A percentile compares a stretch with the other conserved stretches of the same genome.
These are phyloP conservation scores for Alternaria longipes DNA, from an alignment of 2,329 filamentous ascomycete genomes.

Conservation along the genomic window DNA sequence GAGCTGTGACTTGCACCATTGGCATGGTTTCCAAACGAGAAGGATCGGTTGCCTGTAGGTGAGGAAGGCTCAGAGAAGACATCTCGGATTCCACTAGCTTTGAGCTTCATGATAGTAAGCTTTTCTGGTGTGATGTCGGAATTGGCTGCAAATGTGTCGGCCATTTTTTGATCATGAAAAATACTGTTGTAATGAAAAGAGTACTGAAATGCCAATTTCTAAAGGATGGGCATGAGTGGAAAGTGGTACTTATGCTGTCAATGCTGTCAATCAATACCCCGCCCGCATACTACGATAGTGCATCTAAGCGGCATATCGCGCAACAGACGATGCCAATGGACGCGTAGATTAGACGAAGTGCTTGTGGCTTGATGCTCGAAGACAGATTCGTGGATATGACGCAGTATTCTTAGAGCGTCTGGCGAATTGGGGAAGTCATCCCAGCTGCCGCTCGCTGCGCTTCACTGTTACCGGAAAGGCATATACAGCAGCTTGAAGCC, in stretches of 20 bases:
- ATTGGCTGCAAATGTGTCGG: slow-evolving; percentile 12
- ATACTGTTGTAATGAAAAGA: background rate
- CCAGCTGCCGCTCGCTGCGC: slow-evolving; percentile 2
- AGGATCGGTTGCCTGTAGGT: slow-evolving; percentile 21
- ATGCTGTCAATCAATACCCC: background rate
- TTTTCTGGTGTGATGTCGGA: slow-evolving; percentile 32
- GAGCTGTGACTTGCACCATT: slow-evolving; percentile 9
- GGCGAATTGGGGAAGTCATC: background rate
- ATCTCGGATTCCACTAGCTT: slow-evolving; percentile 31
- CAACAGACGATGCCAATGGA: no score
- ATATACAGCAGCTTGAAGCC: slow-evolving; percentile 9
- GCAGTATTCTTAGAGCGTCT: slow-evolving; percentile 2
- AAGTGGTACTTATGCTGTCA: slow-evolving; percentile 16
- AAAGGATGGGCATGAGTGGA: background rate
- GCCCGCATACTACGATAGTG: background rate
- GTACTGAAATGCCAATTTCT: background rate
- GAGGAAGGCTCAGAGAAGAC: slow-evolving; percentile 35
- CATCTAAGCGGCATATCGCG: background rate
- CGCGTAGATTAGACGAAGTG: slow-evolving; percentile 4
- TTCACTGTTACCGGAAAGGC: slow-evolving; percentile 9
- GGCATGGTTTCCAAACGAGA: slow-evolving; percentile 18
- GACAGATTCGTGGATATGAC: slow-evolving; percentile 8
- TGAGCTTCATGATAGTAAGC: slow-evolving; percentile 35
- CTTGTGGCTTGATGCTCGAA: slow-evolving; percentile 4
- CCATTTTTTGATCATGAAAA: background rate